Percentiles rank a stretch among this genome's conserved stretches.
phyloP scores from a whole-genome alignment of 2,329 filamentous ascomycete species.

The Metarhizium rileyi region DNA sequence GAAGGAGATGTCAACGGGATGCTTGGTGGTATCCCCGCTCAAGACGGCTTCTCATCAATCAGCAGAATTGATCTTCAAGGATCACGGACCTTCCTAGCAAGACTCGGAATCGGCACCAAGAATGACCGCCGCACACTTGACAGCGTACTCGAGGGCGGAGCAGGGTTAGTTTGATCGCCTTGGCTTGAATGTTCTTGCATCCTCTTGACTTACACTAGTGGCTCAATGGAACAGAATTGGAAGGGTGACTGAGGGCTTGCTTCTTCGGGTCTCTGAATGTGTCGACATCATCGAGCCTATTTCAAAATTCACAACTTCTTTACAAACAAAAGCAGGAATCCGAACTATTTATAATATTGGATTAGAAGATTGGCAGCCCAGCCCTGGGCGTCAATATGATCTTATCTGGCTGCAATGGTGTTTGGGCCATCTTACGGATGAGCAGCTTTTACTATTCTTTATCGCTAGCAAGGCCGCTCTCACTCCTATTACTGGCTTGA shows the following conservation, averaged over 20 bases:
- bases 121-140: conserved; percentile 20
- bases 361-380: conserved; percentile 58
- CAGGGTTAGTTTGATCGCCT: conserved; percentile 22
- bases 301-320: conserved; percentile 61
- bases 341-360: conserved; percentile 60
- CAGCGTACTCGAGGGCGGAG: conserved; percentile 27
- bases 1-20: conserved; percentile 54
- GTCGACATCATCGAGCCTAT: conserved; percentile 85
- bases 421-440: conserved; percentile 69
- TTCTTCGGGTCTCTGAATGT: conserved; percentile 57
- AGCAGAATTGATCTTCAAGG: conserved; percentile 60
- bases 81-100: conserved; percentile 58
- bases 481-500: conserved; percentile 17
- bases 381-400: conserved; percentile 49
- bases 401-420: conserved; percentile 92
- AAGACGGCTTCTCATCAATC: conserved; percentile 22
- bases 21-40: conserved; percentile 57
- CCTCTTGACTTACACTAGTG: neutral
- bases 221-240: conserved; percentile 52
- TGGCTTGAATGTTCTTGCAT: neutral
- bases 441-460: conserved; percentile 60
- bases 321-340: conserved; percentile 48
- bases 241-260: conserved; percentile 66
- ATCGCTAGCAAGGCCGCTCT: conserved; percentile 42
- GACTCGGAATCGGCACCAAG: conserved; percentile 40